Percentiles rank a stretch among this genome's conserved stretches.
Evolutionary conservation across 495 filamentous ascomycete species (phyloP).

Genomic region (Rhypophila decipiens): DNA sequence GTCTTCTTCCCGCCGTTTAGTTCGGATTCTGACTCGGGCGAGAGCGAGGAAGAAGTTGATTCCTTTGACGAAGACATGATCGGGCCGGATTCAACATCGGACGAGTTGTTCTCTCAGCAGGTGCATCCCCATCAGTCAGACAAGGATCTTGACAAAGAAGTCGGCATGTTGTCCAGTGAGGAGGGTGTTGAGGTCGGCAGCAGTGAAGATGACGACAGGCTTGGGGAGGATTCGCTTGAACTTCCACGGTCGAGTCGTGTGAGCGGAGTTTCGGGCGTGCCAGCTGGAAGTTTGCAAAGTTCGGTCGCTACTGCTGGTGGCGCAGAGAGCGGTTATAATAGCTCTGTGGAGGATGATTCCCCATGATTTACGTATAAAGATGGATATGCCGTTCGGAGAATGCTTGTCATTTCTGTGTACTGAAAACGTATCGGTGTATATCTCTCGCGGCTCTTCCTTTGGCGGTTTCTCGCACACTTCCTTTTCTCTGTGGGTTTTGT

Average conservation of each 20-base stretch:
- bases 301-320: slow-evolving; percentile 39
- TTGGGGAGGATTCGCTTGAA: background rate
- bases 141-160: slow-evolving; percentile 11
- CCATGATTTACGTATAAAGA: no score
- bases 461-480: no score
- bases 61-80: slow-evolving; percentile 19
- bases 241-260: background rate
- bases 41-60: slow-evolving; percentile 26
- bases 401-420: no score
- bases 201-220: slow-evolving; percentile 3
- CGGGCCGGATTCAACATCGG: slow-evolving; percentile 1
- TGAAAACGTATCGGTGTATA: no score
- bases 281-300: slow-evolving; percentile 21
- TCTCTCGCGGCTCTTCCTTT: no score
- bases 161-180: slow-evolving; percentile 12
- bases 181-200: slow-evolving; percentile 15
- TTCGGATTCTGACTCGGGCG: slow-evolving; percentile 18
- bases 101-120: slow-evolving; percentile 20
- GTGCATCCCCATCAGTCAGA: slow-evolving; percentile 26
- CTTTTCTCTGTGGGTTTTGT: no score
- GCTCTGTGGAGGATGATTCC: slow-evolving; percentile 31
- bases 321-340: slow-evolving; percentile 35
- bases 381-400: no score
- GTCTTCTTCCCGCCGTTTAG: slow-evolving; percentile 34
- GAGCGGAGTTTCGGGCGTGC: slow-evolving; percentile 3